Conservation (phyloP, 164 flowering plant genomes). For the Paratinospora sagittata region DNA sequence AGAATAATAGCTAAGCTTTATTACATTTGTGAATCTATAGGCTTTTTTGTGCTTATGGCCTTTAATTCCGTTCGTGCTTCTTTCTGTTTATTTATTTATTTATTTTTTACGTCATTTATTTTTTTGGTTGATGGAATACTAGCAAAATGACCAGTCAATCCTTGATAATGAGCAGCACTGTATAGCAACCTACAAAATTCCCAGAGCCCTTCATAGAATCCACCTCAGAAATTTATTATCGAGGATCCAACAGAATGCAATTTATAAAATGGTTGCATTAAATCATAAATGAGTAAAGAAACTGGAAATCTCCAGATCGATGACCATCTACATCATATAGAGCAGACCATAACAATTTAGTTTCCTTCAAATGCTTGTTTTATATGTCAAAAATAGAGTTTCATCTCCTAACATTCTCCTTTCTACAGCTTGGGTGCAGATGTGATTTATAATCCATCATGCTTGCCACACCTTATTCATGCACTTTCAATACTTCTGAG, state of each 20-base stretch:
- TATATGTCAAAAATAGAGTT: not conserved
- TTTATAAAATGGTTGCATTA: too few species aligned
- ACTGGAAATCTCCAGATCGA: too few species aligned
- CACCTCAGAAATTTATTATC: too few species aligned
- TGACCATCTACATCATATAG: not conserved
- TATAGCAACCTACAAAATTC: not conserved
- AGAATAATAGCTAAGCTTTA: not conserved
- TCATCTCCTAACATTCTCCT: constrained; percentile 4
- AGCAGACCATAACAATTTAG: not conserved
- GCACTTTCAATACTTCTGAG: constrained; percentile 47
- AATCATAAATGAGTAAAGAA: too few species aligned
- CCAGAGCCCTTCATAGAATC: not conserved
- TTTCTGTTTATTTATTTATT: constrained; percentile 8
- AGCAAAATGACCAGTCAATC: not conserved
- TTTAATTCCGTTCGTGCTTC: too few species aligned
- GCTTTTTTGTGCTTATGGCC: too few species aligned
- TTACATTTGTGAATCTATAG: too few species aligned
- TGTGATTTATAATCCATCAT: constrained; percentile 75
- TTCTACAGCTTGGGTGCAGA: constrained; percentile 86
- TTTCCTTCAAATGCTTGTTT: not conserved
- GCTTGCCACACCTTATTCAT: constrained; percentile 76
- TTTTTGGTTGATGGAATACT: not conserved
- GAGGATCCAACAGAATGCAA: too few species aligned
- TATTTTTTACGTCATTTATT: not conserved
- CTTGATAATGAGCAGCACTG: not conserved